Evolutionary conservation across 108 stramenopile genomes (phyloP), one percentile per base, ranked within the genome.

Genomic region (Discostella stelligeroides): DNA sequence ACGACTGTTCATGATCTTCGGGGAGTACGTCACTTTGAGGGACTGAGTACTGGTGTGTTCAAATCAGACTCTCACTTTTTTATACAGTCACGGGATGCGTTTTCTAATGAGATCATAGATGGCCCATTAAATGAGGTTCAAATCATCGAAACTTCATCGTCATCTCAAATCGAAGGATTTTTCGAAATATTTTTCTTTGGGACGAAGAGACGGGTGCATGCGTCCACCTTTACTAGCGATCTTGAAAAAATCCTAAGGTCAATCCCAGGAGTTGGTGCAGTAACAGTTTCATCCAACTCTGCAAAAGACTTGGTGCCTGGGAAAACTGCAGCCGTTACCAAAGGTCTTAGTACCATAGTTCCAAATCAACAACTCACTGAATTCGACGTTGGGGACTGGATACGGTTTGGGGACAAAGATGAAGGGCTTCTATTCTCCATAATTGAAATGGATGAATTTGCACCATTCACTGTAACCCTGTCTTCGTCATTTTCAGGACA

Each of bases 381-480:
- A 67, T 79, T 79, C 37, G 18, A 24, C 18, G 46, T 84, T 55
- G 90, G 90, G 9, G 90, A 91, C 60, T 91, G 90, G 90, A 82
- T 91, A 21, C 82, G 90, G 17, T 51, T 91, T 18, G 81, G 85
- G 38, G 53, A 72, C 50, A 53, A 41, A 42, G 38, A 61, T 18
- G 50, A 45, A 37, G 77, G 84, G 10, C 65, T 57, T 13, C 70
- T 91, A 30, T 87, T 84, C 71, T 72, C 84, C 1, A 83, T 85
- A 39, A 64, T 60, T 14, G 67, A 51, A 27, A 73, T 88, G 66
- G 23, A 60, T 11, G 49, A 56, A 20, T 18, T 62, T 2, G 55
- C 50, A 27, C 84, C 85, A 17, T 88, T 68, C 53, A 63, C 60
- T 20, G 63, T 89, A 34, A 82, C 80, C 12, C 71, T 91, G 20